phyloP scores from a whole-genome alignment of 768 basidiomycete species.

The Tricholoma furcatifolium region DNA sequence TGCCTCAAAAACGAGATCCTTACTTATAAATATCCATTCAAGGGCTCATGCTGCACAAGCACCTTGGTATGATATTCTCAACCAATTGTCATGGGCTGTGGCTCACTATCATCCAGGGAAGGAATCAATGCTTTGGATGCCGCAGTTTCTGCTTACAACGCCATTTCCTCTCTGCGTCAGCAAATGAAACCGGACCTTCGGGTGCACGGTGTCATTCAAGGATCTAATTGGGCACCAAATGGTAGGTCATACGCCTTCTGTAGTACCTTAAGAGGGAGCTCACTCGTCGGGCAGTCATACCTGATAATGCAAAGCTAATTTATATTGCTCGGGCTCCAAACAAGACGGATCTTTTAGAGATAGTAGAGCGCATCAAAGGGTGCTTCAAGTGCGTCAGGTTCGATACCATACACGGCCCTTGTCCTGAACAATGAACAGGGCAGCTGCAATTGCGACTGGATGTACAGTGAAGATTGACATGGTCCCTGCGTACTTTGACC shows the following conservation, averaged over 20 bases:
- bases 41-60: constrained; percentile 80
- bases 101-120: constrained; percentile 45
- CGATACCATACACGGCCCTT: neutral
- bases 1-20: constrained; percentile 1
- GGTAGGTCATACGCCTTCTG: constrained; percentile 38
- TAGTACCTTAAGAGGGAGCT: constrained; percentile 1
- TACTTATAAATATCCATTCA: constrained; percentile 9
- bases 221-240: constrained; percentile 67
- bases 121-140: constrained; percentile 87
- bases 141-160: constrained; percentile 80
- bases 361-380: constrained; percentile 58
- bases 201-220: constrained; percentile 74
- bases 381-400: constrained; percentile 64
- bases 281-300: constrained; percentile 56
- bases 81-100: neutral
- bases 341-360: constrained; percentile 47
- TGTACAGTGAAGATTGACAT: constrained; percentile 48
- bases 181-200: constrained; percentile 84
- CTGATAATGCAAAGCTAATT: constrained; percentile 74
- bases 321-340: constrained; percentile 75
- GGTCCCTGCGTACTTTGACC: constrained; percentile 47
- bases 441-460: constrained; percentile 62
- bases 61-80: constrained; percentile 52
- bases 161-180: constrained; percentile 78
- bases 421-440: constrained; percentile 38